Evolutionary conservation across 352 stramenopile species (phyloP).

Genomic region (Phytophthora fragariae): DNA sequence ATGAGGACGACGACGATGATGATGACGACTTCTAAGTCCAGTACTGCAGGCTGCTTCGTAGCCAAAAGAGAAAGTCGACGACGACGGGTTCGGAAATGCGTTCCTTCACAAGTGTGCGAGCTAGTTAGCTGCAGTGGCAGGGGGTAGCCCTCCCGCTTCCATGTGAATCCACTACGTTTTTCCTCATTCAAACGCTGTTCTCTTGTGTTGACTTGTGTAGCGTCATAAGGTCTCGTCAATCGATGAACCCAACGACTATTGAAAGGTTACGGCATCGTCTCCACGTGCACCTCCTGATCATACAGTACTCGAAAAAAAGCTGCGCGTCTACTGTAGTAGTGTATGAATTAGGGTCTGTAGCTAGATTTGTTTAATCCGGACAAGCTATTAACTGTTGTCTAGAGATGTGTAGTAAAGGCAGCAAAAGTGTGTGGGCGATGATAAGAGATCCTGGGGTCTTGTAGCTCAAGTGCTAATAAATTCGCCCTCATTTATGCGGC

Average conservation of each 20-base stretch:
- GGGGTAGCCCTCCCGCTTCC: neutral
- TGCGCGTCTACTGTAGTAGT: too few relatives aligned
- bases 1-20: slow-evolving; percentile 88
- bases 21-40: slow-evolving; percentile 60
- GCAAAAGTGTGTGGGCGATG: slow-evolving; percentile 24
- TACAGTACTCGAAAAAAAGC: too few relatives aligned
- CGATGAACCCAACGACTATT: neutral
- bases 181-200: neutral
- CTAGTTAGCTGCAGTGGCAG: neutral
- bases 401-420: slow-evolving; percentile 14
- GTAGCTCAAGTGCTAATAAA: slow-evolving; percentile 22
- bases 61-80: neutral
- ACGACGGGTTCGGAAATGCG: neutral
- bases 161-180: neutral
- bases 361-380: slow-evolving; percentile 20
- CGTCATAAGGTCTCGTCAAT: neutral
- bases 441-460: neutral
- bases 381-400: neutral
- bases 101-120: neutral
- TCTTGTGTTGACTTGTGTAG: too few relatives aligned
- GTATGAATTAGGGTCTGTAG: neutral
- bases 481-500: slow-evolving; percentile 14
- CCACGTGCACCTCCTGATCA: neutral
- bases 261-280: neutral
- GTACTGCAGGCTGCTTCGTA: slow-evolving; percentile 2